phyloP scores from a whole-genome alignment of 192 early-diverging fungal genomes.

The Phlyctochytrium planicorne region DNA sequence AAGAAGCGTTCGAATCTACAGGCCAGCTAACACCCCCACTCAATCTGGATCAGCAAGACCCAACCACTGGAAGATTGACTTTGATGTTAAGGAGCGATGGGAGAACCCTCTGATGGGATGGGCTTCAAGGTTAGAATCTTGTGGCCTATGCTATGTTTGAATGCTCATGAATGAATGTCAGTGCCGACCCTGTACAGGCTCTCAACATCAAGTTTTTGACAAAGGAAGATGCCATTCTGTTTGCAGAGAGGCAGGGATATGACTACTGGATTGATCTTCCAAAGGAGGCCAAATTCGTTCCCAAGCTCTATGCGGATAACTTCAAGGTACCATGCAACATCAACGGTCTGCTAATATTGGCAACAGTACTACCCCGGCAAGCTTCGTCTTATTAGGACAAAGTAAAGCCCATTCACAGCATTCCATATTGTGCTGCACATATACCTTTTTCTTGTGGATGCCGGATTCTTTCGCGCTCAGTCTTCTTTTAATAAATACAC shows the following conservation, averaged over 20 bases:
- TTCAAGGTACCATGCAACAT: conserved; percentile 57
- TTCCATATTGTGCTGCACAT: neutral
- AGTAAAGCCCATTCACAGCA: conserved; percentile 6
- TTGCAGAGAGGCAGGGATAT: conserved; percentile 97
- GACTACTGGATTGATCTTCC: conserved; percentile 90
- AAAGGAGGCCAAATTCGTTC: conserved; percentile 71
- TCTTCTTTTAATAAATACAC: too few species aligned
- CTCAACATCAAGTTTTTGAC: conserved; percentile 76
- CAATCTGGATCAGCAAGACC: conserved; percentile 79
- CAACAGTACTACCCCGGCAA: conserved; percentile 9
- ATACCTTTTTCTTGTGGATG: too few species aligned
- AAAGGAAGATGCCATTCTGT: conserved; percentile 87
- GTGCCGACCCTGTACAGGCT: conserved; percentile 81
- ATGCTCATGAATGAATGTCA: conserved; percentile 21
- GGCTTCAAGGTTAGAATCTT: conserved; percentile 66
- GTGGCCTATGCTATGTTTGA: conserved; percentile 1
- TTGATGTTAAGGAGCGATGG: conserved; percentile 87
- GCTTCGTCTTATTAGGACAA: conserved; percentile 25
- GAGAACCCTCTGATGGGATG: conserved; percentile 95
- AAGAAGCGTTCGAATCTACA: conserved; percentile 76
- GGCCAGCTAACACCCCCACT: conserved; percentile 78
- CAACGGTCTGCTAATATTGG: neutral
- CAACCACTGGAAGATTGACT: conserved; percentile 86
- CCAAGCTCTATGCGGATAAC: conserved; percentile 90
- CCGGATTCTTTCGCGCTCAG: too few species aligned